Percentiles rank a stretch among this genome's conserved stretches.
These are phyloP conservation scores for Fusarium sp. DNA, from an alignment of 2,329 filamentous ascomycete genomes.

Conservation along the genomic window DNA sequence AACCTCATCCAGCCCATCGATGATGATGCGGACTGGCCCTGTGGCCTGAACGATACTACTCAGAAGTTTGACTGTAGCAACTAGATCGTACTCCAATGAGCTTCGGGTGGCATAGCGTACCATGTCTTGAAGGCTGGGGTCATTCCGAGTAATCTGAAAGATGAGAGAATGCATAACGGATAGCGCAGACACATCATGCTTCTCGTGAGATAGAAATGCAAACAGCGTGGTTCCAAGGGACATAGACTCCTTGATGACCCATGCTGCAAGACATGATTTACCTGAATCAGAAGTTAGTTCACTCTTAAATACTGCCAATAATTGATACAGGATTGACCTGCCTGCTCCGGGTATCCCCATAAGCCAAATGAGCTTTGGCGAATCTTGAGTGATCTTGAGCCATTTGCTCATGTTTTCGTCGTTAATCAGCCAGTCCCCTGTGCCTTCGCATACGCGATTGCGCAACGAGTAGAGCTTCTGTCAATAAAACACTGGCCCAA, in stretches of 20 bases:
- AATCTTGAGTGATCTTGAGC: neutral
- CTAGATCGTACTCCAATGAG: neutral
- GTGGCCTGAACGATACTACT: neutral
- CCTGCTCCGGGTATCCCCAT: conserved; percentile 5
- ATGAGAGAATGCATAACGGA: neutral
- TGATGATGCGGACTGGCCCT: neutral
- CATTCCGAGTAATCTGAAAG: neutral
- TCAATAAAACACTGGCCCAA: neutral
- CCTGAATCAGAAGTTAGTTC: neutral
- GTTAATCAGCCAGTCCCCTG: neutral
- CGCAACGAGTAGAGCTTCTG: neutral
- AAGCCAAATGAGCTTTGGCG: conserved; percentile 1
- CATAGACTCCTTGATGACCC: neutral
- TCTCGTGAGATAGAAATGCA: neutral
- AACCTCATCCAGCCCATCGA: neutral
- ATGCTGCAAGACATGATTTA: neutral
- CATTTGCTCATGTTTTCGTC: neutral
- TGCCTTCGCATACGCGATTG: neutral
- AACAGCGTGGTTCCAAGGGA: neutral
- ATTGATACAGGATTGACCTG: neutral
- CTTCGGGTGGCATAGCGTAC: neutral
- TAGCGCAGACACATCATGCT: neutral
- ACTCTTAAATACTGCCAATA: neutral
- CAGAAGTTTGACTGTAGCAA: neutral
- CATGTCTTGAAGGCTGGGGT: neutral